Evolutionary conservation across 768 basidiomycete species (phyloP).

Genomic region (Symmetrospora coprosmae): DNA sequence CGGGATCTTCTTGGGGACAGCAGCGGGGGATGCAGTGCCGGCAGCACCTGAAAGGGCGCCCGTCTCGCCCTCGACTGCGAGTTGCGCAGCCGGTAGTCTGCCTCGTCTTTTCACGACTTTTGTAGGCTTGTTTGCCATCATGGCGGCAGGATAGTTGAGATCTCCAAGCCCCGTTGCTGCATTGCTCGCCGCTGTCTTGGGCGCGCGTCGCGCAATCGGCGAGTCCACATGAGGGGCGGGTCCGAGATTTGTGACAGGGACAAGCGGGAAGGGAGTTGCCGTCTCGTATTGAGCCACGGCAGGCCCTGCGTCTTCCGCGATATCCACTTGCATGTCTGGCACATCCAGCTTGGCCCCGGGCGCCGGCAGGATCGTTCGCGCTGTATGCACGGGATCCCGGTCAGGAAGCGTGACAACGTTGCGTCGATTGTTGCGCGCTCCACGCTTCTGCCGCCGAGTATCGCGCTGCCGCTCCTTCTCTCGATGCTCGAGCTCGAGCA

Average conservation of each 20-base stretch:
- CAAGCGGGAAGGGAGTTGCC: constrained; percentile 32
- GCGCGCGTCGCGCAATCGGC: constrained; percentile 5
- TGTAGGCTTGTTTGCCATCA: background rate
- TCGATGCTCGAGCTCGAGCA: constrained; percentile 70
- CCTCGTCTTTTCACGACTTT: constrained; percentile 39
- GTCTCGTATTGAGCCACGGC: constrained; percentile 32
- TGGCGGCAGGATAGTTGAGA: background rate
- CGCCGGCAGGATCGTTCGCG: constrained; percentile 72
- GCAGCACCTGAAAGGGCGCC: constrained; percentile 53
- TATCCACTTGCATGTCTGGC: too few relatives aligned
- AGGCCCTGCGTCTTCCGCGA: constrained; percentile 25
- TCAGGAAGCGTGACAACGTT: constrained; percentile 71
- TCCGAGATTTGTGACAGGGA: constrained; percentile 13
- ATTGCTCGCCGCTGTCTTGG: constrained; percentile 13
- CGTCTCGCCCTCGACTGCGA: background rate
- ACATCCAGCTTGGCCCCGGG: constrained; percentile 36
- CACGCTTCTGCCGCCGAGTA: constrained; percentile 55
- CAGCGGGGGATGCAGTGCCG: constrained; percentile 36
- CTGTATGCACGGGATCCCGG: constrained; percentile 79
- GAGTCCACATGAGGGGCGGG: constrained; percentile 20
- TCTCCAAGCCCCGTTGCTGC: background rate
- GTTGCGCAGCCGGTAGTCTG: constrained; percentile 39
- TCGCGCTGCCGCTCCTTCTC: constrained; percentile 94
- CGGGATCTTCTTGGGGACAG: constrained; percentile 1
- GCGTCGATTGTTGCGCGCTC: constrained; percentile 58